Conservation (phyloP, 805 yeast genomes). For the Kuraishia molischiana region DNA sequence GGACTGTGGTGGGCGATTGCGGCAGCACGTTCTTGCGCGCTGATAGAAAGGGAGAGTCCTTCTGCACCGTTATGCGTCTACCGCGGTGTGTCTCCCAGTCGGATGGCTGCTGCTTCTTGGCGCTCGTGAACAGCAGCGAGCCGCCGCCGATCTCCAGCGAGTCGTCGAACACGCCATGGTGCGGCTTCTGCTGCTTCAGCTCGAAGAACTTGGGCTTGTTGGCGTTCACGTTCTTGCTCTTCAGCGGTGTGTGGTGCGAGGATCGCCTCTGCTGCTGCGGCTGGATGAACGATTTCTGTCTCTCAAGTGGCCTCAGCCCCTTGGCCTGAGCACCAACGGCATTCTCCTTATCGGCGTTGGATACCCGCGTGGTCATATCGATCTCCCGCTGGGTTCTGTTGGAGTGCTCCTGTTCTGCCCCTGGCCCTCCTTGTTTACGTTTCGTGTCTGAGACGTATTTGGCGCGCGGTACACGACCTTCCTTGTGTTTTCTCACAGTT, state of each 20-base stretch:
- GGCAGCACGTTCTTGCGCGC: neutral
- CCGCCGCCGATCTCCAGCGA: neutral
- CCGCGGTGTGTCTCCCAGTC: neutral
- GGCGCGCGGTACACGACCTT: neutral
- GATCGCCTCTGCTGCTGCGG: too few relatives aligned
- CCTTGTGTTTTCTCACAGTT: neutral
- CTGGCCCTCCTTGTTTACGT: neutral
- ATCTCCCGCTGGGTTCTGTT: neutral
- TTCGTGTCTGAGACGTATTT: neutral
- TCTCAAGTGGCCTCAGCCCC: too few relatives aligned
- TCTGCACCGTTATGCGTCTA: neutral
- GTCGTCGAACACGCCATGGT: neutral
- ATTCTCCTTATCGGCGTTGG: neutral
- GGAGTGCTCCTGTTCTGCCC: too few relatives aligned
- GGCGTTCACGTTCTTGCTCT: neutral
- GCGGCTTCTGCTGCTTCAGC: neutral
- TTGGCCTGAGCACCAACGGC: too few relatives aligned
- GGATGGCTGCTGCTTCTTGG: neutral
- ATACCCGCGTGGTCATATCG: neutral
- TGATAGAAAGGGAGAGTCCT: neutral
- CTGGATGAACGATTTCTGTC: too few relatives aligned
- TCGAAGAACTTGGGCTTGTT: neutral
- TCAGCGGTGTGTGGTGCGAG: neutral
- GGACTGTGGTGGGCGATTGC: neutral
- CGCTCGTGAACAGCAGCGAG: conserved; percentile 1